Conservation (phyloP, 1,284 basidiomycete genomes). For the Naganishia sp. region DNA sequence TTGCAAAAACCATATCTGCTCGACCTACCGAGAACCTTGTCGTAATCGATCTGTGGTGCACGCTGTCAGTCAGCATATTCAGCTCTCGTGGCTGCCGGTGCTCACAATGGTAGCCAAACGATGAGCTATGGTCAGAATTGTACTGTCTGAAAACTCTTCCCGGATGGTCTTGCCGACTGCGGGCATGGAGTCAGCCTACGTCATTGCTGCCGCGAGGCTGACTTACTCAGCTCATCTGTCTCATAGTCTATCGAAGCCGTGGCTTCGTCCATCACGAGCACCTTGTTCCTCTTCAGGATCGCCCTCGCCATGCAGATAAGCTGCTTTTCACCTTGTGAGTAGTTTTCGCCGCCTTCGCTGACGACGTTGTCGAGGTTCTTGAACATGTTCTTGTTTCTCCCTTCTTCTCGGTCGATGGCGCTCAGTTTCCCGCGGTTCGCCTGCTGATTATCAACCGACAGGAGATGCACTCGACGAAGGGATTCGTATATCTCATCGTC, state of each 20-base stretch:
- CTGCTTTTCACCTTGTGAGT: conserved; percentile 85
- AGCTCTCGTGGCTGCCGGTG: conserved; percentile 22
- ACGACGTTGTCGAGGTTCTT: conserved; percentile 79
- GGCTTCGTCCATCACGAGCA: conserved; percentile 80
- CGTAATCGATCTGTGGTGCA: conserved; percentile 69
- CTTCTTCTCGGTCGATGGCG: conserved; percentile 59
- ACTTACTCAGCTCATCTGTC: conserved; percentile 58
- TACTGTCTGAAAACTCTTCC: conserved; percentile 62
- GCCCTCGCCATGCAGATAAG: conserved; percentile 79
- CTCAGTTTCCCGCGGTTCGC: conserved; percentile 22
- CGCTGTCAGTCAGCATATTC: conserved; percentile 5
- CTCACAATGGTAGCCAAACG: conserved; percentile 65
- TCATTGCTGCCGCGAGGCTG: background rate
- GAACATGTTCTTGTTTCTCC: conserved; percentile 80
- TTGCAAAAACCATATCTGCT: conserved; percentile 5
- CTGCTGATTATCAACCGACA: conserved; percentile 56
- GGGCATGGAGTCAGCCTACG: conserved; percentile 30
- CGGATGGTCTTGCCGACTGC: conserved; percentile 53
- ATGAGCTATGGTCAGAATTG: conserved; percentile 64
- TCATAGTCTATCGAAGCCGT: conserved; percentile 74
- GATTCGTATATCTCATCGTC: conserved; percentile 85
- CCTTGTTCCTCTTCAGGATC: conserved; percentile 70
- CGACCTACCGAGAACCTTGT: conserved; percentile 61
- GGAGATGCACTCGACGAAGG: conserved; percentile 80
- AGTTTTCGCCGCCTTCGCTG: conserved; percentile 74